Base-by-base conservation (phyloP, 306 rosid species). In the Vigna radiata region DNA sequence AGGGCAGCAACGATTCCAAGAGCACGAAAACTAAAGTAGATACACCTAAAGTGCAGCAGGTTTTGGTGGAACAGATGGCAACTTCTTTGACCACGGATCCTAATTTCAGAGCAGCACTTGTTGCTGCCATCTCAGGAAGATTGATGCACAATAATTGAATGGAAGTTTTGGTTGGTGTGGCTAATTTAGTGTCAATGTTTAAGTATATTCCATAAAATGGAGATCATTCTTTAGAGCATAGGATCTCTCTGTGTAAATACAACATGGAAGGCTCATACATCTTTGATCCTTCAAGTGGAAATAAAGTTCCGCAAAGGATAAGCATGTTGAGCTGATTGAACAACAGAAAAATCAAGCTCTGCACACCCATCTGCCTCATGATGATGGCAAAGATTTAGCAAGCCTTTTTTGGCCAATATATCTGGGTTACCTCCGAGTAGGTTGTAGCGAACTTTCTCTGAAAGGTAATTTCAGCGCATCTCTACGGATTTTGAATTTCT, bases 51-150 rank as follows among this genome's bases (percentile, higher is more conserved):
- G 75, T 88, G 23, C 86, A 85, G 1, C 85, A 91, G 67, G 64
- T 88, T 68, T 76, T 92, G 89, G 98, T 96, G 65, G 96, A 96
- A 19, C 96, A 92, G 79, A 96, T 96, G 99, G 98, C 98, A 41
- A 82, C 94, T 75, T 96, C 99, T 4, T 84, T 96, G 85, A 96
- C 97, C 18, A 96, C 87, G 17, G 99, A 96, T 77, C 99, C 99
- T 56, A 87, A 86, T 52, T 96, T 96, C 86, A 96, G 97, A 58
- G 89, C 93, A 81, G 98, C 98, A 67, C 88, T 96, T 49, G 90
- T 88, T 49, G 98, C 98, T 13, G 99, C 97, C 72, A 93, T 96
- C 39, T 92, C 98, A 12, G 99, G 99, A 77, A 91, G 85, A 70
- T 74, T 92, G 44, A 63, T 77, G 80, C 91, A 82, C 19, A 77